Evolutionary conservation across 2,329 filamentous ascomycete species (phyloP), one percentile per base, ranked within the genome.

Genomic region (Penicillium freii): DNA sequence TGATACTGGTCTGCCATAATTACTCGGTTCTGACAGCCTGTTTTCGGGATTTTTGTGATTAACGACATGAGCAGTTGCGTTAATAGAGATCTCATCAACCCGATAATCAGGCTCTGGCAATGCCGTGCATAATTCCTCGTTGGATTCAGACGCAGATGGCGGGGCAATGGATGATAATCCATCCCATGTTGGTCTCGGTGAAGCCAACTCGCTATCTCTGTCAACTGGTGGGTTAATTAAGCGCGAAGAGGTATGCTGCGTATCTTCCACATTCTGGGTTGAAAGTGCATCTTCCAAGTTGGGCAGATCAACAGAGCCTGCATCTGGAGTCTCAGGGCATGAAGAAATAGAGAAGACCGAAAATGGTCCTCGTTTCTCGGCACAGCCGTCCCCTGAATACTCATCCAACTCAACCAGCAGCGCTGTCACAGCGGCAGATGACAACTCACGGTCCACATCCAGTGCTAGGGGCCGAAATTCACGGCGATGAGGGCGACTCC

Each of bases 321-420:
- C 0, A 10, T 49, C 36, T 11, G 47, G 38, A 0, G 42, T 34
- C 1, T 31, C 42, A 8, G 51, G 27, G 3, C 46, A 56, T 2
- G 57, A 54, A 2, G 25, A 49, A 31, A 56, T 52, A 40, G 64
- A 61, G 38, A 67, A 67, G 11, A 68, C 66, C 19, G 66, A 66
- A 29, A 68, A 66, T 21, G 66, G 66, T 9, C 66, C 64, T 53
- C 63, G 54, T 54, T 62, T 56, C 42, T 62, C 58, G 27, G 56
- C 53, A 38, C 39, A 47, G 21, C 57, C 53, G 27, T 62, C 54
- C 21, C 51, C 57, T 15, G 58, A 62, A 54, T 54, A 63, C 5
- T 43, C 59, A 45, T 66, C 64, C 19, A 65, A 38, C 17, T 66
- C 62, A 19, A 56, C 54, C 49, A 66, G 47, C 8, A 65, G 50